Percentiles rank a stretch among this genome's conserved stretches.
These are phyloP conservation scores for Arthrinium puccinioides DNA, from an alignment of 2,329 filamentous ascomycete genomes.

Conservation along the genomic window DNA sequence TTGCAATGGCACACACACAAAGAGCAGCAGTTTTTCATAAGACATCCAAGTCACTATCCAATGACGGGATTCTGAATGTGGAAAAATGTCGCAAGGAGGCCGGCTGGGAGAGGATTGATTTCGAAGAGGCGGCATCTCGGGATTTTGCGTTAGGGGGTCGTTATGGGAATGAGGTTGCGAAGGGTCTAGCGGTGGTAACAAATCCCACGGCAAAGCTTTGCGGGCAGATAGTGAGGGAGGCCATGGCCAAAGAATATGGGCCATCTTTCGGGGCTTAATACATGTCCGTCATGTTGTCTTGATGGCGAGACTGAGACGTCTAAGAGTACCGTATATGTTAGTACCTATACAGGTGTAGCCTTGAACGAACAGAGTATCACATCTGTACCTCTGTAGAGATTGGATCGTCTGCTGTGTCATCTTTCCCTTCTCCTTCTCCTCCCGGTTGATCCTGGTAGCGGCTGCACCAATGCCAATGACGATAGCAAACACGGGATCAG, in stretches of 20 bases:
- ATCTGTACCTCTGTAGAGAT: constrained; percentile 33
- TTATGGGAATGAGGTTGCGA: constrained; percentile 60
- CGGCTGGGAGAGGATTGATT: constrained; percentile 44
- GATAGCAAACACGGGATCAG: constrained; percentile 52
- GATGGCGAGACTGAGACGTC: neutral
- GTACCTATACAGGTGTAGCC: neutral
- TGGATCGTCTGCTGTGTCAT: constrained; percentile 43
- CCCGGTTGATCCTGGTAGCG: constrained; percentile 50
- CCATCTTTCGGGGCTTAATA: constrained; percentile 34
- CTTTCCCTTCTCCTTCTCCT: constrained; percentile 51
- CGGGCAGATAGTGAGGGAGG: constrained; percentile 61
- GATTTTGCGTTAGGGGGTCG: constrained; percentile 59
- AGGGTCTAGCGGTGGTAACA: constrained; percentile 54
- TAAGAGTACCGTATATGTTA: neutral
- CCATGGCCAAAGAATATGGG: constrained; percentile 62
- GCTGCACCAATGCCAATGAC: constrained; percentile 49
- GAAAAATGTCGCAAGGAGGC: constrained; percentile 33
- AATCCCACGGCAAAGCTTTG: constrained; percentile 66
- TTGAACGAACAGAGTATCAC: neutral
- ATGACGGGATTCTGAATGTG: constrained; percentile 27
- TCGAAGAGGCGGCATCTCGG: constrained; percentile 54
- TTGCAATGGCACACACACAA: constrained; percentile 67
- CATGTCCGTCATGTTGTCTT: constrained; percentile 1
- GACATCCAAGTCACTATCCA: constrained; percentile 43
- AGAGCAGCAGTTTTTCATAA: constrained; percentile 57